Conservation (phyloP, 441 rosid genomes). For the Raphanus hybrid region DNA sequence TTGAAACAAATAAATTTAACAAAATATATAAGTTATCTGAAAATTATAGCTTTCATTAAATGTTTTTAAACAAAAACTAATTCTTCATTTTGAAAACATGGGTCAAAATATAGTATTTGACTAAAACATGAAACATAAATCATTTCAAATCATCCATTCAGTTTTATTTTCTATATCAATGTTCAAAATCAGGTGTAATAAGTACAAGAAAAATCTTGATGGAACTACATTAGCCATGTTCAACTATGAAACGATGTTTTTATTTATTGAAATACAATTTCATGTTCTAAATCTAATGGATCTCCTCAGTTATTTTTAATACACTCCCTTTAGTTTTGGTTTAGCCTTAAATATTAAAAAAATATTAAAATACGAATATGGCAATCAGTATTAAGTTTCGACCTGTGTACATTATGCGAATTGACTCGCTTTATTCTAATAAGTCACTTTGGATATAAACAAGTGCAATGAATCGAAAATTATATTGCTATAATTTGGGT, state of each 20-base stretch:
- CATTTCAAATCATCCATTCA: neutral
- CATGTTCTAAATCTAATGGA: neutral
- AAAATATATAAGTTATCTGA: too few species aligned
- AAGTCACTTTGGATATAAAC: neutral
- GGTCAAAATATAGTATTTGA: too few species aligned
- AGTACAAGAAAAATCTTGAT: neutral
- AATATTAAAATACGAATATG: neutral
- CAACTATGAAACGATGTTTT: neutral
- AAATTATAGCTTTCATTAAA: too few species aligned
- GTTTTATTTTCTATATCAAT: neutral
- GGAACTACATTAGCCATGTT: neutral
- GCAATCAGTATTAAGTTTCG: constrained; percentile 5
- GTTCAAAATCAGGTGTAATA: neutral
- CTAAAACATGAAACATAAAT: too few species aligned
- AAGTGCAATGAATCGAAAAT: constrained; percentile 26
- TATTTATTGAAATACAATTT: neutral
- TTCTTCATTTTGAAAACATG: too few species aligned
- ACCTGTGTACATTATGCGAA: constrained; percentile 1
- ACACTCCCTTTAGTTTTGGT: neutral
- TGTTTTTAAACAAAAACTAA: too few species aligned
- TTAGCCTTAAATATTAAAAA: neutral
- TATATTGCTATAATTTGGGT: neutral
- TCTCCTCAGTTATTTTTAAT: neutral
- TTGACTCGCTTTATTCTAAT: neutral
- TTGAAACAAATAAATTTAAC: too few species aligned